Evolutionary conservation across 441 rosid species (phyloP), one percentile per base, ranked within the genome.

Genomic region (Gossypium lobatum): DNA sequence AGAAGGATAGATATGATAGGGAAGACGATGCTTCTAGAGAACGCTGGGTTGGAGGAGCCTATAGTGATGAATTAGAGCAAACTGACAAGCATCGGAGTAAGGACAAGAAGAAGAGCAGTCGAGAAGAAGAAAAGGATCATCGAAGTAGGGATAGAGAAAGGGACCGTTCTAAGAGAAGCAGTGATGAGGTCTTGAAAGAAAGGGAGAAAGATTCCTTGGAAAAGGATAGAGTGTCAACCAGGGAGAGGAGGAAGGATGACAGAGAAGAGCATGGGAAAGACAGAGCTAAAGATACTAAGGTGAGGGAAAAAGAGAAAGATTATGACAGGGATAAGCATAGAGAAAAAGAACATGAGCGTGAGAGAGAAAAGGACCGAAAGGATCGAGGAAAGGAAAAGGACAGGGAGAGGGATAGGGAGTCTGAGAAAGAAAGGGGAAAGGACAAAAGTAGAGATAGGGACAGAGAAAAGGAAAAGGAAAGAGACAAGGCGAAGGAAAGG

Each of bases 361-460:
- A 77, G 74, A 74, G 72, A 60, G 77, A 66, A 21, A 84, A 80
- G 68, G 83, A 80, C 45, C 64, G 78, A 75, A 23, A 82, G 76
- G 82, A 83, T 60, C 73, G 78, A 71, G 69, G 75, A n/a, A 71
- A 71, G 55, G 74, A 75, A 65, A 79, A 72, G 46, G 54, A 60
- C 39, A 66, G 75, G 34, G 91, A 83, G 52, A 85, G 82, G 75
- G 89, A 85, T 1, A 81, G 73, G 70, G 84, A 77, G 52, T 78
- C 81, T 28, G 83, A 81, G 23, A 82, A 82, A 78, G 85, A 78
- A 60, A 77, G 72, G 72, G 79, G 77, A 26, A 81, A 77, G 81
- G 86, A 83, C 31, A 86, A 79, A 75, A 85, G 76, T 13, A 82
- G 77, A 73, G 89, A 85, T 45, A 84, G 76, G 76, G 86, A 77